Base-by-base conservation (phyloP, 2,329 filamentous ascomycete genomes). In the Colletotrichum tabaci region DNA sequence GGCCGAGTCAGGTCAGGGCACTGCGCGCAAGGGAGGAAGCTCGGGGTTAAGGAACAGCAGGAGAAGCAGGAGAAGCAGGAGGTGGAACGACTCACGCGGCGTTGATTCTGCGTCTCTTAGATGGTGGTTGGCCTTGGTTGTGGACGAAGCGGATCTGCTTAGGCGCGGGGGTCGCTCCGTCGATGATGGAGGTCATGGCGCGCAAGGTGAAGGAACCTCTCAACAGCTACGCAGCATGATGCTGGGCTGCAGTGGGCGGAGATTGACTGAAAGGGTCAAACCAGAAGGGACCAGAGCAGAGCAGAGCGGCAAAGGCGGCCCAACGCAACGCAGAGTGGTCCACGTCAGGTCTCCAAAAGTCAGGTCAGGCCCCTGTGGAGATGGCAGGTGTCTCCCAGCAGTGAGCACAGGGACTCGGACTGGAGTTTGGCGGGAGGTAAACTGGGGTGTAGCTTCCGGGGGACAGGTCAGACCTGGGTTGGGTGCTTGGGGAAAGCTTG, bases 141-240 rank as follows among this genome's bases (percentile, higher is more conserved):
- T 94, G 93, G 76, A 96, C 93, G 80, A 95, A 96, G 76, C 93
- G 92, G 75, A 94, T 93, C 79, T 88, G 87, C 80, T 88, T 90
- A 67, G 84, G 87, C 56, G 84, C 80, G 69, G 85, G 83, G 73
- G 83, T 77, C 76, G 79, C 76, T 75, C 78, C 78, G 76, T 85
- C 85, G 76, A 83, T 80, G 76, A 84, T 79, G 58, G 69, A 72
- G 64, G 60, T 73, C 72, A 73, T 72, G 61, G 64, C 72, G 72
- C 71, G 62, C 58, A 44, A 73, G 63, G 63, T 71, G 57, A 71
- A 60, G 57, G 49, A 63, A 52, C 65, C 71, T 61, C 58, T 73
- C 67, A 71, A 55, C 49, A 61, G 70, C 56, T 50, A 72, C 44
- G 61, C 66, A 71, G 66, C 70, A 72, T 72, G 66, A 61, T 72